A percentile compares a stretch with the other conserved stretches of the same genome.
phyloP scores from a whole-genome alignment of 768 basidiomycete species.

The Trametes villosa region DNA sequence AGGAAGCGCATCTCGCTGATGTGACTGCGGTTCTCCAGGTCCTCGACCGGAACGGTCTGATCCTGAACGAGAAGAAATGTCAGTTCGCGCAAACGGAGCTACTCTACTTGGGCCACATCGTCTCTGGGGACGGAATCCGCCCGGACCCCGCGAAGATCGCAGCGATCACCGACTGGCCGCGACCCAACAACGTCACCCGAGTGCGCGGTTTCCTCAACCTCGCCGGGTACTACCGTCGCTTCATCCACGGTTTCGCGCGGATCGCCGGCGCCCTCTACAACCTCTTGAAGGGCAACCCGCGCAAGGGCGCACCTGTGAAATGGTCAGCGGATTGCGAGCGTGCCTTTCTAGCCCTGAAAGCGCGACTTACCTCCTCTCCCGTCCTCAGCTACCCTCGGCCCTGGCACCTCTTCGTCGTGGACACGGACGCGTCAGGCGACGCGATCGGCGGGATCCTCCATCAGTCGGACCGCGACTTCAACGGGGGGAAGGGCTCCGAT shows the following conservation, averaged over 20 bases:
- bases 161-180: slow-evolving; percentile 31
- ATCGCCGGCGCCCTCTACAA: slow-evolving; percentile 10
- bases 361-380: slow-evolving; percentile 9
- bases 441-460: slow-evolving; percentile 13
- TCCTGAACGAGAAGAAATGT: slow-evolving; percentile 27
- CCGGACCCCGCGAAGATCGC: slow-evolving; percentile 30
- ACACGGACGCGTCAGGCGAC: slow-evolving; percentile 13
- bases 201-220: slow-evolving; percentile 7
- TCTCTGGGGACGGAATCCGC: slow-evolving; percentile 24
- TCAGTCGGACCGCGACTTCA: background rate
- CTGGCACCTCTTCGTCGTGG: slow-evolving; percentile 10
- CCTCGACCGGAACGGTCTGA: background rate
- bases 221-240: slow-evolving; percentile 10
- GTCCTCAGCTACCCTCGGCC: slow-evolving; percentile 7
- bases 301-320: slow-evolving; percentile 2
- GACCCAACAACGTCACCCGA: slow-evolving; percentile 25
- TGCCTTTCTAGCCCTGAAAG: background rate
- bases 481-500: slow-evolving; percentile 2
- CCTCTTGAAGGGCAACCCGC: slow-evolving; percentile 1
- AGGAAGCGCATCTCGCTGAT: too few species aligned
- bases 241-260: slow-evolving; percentile 1
- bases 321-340: slow-evolving; percentile 10
- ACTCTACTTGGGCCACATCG: slow-evolving; percentile 30
- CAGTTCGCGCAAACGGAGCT: slow-evolving; percentile 31
- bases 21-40: too few species aligned